A percentile compares a stretch with the other conserved stretches of the same genome.
Evolutionary conservation across 2,329 filamentous ascomycete genomes (phyloP).

Genomic region (Neofusicoccum cordaticola): DNA sequence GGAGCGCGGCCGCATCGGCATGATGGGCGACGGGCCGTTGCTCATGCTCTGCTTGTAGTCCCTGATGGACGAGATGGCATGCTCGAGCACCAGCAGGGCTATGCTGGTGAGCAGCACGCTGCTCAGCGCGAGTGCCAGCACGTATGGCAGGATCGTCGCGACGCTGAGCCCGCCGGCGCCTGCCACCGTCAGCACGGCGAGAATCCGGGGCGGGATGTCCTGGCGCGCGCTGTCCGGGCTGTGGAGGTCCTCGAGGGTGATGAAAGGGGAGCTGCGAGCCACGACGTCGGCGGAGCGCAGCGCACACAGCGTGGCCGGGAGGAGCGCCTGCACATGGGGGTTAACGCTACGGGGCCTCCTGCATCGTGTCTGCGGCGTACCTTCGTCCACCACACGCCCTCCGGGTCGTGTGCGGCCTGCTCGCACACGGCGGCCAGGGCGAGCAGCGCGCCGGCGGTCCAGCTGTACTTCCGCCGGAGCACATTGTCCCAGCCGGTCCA

Average conservation of each 20-base stretch:
- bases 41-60: constrained; percentile 20
- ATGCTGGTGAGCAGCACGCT: constrained; percentile 40
- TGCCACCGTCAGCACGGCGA: constrained; percentile 10
- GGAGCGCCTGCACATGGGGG: constrained; percentile 27
- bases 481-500: constrained; percentile 27
- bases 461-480: constrained; percentile 29
- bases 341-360: constrained; percentile 14
- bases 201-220: background rate
- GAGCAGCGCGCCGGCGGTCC: constrained; percentile 42
- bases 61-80: constrained; percentile 27
- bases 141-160: background rate
- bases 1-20: constrained; percentile 11
- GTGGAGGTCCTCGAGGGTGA: constrained; percentile 24
- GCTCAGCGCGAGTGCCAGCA: constrained; percentile 39
- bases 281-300: constrained; percentile 24
- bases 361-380: constrained; percentile 25
- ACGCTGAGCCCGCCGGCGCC: constrained; percentile 13
- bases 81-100: constrained; percentile 42
- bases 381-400: constrained; percentile 47
- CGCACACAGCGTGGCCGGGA: constrained; percentile 33
- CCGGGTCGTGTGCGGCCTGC: constrained; percentile 41
- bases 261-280: constrained; percentile 25
- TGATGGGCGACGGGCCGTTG: constrained; percentile 8
- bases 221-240: constrained; percentile 14
- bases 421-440: constrained; percentile 45